Base-by-base conservation (phyloP, 768 basidiomycete species). In the Suillus clintonianus region DNA sequence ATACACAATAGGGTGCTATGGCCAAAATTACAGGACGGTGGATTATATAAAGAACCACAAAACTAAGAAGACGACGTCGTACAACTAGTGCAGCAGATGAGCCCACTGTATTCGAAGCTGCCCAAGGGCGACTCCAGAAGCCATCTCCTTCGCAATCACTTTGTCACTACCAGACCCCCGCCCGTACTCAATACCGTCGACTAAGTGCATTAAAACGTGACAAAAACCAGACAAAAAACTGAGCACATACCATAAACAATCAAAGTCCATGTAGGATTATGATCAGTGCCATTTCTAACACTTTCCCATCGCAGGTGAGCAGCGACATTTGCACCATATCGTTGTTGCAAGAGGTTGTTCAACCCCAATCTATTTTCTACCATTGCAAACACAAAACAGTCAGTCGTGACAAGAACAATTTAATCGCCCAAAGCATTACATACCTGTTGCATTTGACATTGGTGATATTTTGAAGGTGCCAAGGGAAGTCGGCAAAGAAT, bases 301-400 rank as follows among this genome's bases (percentile, higher is more conserved):
- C 54, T 8, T 8, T 68, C 15, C 73, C 73, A 74, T 67, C 19
- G 74, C 75, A 74, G n/a, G 71, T 48, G 39, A 76, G 64, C 22
- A 61, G 7, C 61, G 59, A 62, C n/a, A 73, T 71, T 36, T 73
- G 75, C 1, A 19, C 73, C 73, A 56, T 75, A 75, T 64, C 74
- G 71, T 7, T 66, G 69, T 61, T 74, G 75, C 41, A 76, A 73
- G 39, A 51, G 74, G 68, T 74, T 74, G 59, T 74, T 74, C 36
- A 74, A 51, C 45, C 68, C 63, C 73, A 74, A 66, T 19, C 73
- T 56, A 36, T 39, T 39, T 15, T 56, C 55, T 56, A 17, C 9
- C 14, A 37, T 24, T 17, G 14, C 8, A 56, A 22, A 56, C 10
- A 24, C 5, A 11, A 36, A 37, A 19, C 15, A 37, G 55, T 56